Evolutionary conservation across 306 rosid genomes (phyloP), one percentile per base, ranked within the genome.

Genomic region (Hippophae gyantsensis): DNA sequence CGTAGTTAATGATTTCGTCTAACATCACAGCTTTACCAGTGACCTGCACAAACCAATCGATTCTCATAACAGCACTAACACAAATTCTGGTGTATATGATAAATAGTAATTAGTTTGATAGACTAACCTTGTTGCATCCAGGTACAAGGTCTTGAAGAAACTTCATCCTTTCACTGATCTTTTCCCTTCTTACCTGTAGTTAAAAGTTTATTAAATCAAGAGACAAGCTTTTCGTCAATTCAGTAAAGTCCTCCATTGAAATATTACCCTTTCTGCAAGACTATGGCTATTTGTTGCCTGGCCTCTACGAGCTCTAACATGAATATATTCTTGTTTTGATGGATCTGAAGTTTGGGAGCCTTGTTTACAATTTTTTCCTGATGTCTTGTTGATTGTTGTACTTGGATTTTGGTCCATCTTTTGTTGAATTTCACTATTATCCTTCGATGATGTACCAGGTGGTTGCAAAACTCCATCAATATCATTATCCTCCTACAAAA

Each of bases 91-190:
- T 10, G 46, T 66, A 45, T 69, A 65, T 13, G 42, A 45, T 54
- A 42, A 32, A 10, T 7, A 10, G 56, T 26, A 8, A 43, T 72
- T 52, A 56, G 64, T 18, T 52, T 62, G 10, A 64, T 46, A 66
- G 80, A 62, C 70, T 54, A 69, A 87, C 98, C 95, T 92, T 92
- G 82, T 84, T 88, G 82, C 99, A 92, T 65, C 99, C 99, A 14
- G 96, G 99, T 32, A 92, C 99, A 61, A 92, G 99, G 70, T 92
- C 99, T 64, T 92, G 99, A 85, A 92, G 99, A 75, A 85, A 89
- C 80, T 89, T 85, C 99, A 92, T 92, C 74, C 99, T 81, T 71
- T 88, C 99, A 52, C 99, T 92, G 67, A 92, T 92, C 75, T 88
- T 92, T 72, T 92, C 99, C 83, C 99, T 86, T 81, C 99, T 80